phyloP scores from a whole-genome alignment of 306 rosid species.

The Cucumis melo region DNA sequence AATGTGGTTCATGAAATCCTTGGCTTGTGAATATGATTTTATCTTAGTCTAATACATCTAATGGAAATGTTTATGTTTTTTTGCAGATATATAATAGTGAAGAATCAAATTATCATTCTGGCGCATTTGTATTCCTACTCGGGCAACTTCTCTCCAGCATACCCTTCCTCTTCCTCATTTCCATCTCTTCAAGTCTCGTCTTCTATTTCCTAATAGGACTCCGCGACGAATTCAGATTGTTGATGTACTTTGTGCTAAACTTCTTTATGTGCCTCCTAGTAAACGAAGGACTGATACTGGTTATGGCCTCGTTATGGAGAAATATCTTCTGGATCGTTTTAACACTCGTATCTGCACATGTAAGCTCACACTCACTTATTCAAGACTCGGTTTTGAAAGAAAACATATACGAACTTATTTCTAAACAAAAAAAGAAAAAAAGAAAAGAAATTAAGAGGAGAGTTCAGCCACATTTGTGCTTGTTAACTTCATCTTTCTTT shows the following conservation, averaged over 20 bases:
- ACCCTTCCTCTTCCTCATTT: conserved; percentile 89
- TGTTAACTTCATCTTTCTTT: background rate
- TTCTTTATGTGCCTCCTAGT: conserved; percentile 77
- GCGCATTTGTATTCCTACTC: conserved; percentile 64
- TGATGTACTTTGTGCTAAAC: conserved; percentile 97
- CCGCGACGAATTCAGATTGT: conserved; percentile 77
- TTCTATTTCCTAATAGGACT: conserved; percentile 86
- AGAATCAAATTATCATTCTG: conserved; percentile 77
- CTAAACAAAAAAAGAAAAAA: background rate
- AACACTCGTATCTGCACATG: conserved; percentile 67
- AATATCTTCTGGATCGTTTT: conserved; percentile 78
- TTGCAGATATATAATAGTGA: conserved; percentile 75
- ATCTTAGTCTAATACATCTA: background rate
- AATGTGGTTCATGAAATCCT: background rate
- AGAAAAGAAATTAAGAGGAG: too few species aligned
- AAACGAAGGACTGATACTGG: conserved; percentile 86
- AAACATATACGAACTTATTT: background rate
- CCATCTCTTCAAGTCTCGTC: conserved; percentile 83
- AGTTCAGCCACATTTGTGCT: background rate
- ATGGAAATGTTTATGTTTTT: conserved; percentile 14
- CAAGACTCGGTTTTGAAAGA: background rate
- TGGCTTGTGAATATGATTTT: background rate
- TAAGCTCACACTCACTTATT: conserved; percentile 31
- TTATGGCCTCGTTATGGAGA: conserved; percentile 53
- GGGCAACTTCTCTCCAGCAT: conserved; percentile 96